These are phyloP conservation scores for Boletus eberwhitei DNA, from an alignment of 768 basidiomycete genomes.

Conservation along the genomic window DNA sequence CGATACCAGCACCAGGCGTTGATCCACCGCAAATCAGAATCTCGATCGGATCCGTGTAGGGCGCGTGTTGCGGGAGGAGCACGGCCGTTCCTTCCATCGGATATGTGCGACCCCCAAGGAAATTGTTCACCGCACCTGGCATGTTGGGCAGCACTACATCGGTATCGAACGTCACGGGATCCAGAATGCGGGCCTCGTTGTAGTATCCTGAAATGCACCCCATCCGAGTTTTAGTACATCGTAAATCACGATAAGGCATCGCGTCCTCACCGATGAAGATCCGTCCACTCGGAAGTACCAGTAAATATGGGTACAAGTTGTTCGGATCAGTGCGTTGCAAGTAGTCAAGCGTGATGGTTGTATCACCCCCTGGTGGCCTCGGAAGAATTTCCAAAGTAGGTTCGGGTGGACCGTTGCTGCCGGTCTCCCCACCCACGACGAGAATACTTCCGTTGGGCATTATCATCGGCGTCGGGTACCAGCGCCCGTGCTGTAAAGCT, in stretches of 20 bases:
- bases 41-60: constrained; percentile 70
- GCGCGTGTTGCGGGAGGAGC: constrained; percentile 65
- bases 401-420: constrained; percentile 61
- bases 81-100: constrained; percentile 72
- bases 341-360: constrained; percentile 60
- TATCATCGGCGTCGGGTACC: constrained; percentile 70
- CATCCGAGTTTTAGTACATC: not conserved
- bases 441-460: constrained; percentile 72
- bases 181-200: constrained; percentile 76
- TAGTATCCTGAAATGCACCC: constrained; percentile 53
- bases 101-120: constrained; percentile 73
- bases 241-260: not conserved
- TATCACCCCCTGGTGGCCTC: constrained; percentile 59
- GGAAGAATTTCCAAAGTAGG: constrained; percentile 74
- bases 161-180: constrained; percentile 64
- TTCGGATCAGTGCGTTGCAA: constrained; percentile 71
- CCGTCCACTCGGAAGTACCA: constrained; percentile 64
- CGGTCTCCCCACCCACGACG: constrained; percentile 71
- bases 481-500: constrained; percentile 51
- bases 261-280: constrained; percentile 65
- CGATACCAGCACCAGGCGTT: constrained; percentile 45
- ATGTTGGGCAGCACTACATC: constrained; percentile 62
- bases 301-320: constrained; percentile 76
- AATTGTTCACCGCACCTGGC: constrained; percentile 70
- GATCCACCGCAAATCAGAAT: constrained; percentile 78